These are phyloP conservation scores for Helicocarpus griseus DNA, from an alignment of 2,329 filamentous ascomycete genomes.

Conservation along the genomic window DNA sequence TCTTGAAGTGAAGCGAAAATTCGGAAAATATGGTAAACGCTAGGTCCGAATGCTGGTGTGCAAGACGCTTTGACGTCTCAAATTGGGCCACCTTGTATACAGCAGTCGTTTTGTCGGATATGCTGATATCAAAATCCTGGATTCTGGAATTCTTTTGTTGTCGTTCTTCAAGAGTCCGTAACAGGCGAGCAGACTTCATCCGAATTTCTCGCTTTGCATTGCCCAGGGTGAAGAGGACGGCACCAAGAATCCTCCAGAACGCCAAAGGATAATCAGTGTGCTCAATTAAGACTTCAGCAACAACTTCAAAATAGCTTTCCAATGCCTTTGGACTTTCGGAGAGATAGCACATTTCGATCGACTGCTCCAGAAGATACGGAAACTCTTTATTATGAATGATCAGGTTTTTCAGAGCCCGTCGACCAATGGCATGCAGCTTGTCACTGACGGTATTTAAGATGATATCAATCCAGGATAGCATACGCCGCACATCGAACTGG, in stretches of 20 bases:
- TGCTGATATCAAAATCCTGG: constrained; percentile 95
- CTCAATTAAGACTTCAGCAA: constrained; percentile 76
- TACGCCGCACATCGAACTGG: constrained; percentile 83
- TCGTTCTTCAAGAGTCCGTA: constrained; percentile 72
- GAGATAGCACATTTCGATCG: constrained; percentile 82
- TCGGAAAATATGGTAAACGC: constrained; percentile 95
- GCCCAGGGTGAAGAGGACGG: constrained; percentile 84
- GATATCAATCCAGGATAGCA: constrained; percentile 90
- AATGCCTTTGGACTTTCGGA: constrained; percentile 72
- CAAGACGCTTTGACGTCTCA: constrained; percentile 83
- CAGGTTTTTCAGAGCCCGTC: constrained; percentile 77
- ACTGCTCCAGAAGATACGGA: constrained; percentile 75
- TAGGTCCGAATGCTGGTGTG: constrained; percentile 77
- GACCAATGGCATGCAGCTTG: constrained; percentile 80
- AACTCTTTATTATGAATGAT: constrained; percentile 86
- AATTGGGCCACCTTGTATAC: constrained; percentile 98
- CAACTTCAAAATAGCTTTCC: constrained; percentile 91
- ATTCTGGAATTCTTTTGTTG: constrained; percentile 81
- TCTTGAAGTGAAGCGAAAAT: constrained; percentile 87
- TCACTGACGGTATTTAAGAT: constrained; percentile 92
- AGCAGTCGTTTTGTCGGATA: constrained; percentile 95
- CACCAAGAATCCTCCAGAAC: constrained; percentile 83
- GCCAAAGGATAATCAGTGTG: constrained; percentile 71
- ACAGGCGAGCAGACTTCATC: constrained; percentile 72
- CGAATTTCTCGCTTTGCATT: constrained; percentile 84